Conservation (phyloP, 495 filamentous ascomycete species). For the Achaetomiella virescens region DNA sequence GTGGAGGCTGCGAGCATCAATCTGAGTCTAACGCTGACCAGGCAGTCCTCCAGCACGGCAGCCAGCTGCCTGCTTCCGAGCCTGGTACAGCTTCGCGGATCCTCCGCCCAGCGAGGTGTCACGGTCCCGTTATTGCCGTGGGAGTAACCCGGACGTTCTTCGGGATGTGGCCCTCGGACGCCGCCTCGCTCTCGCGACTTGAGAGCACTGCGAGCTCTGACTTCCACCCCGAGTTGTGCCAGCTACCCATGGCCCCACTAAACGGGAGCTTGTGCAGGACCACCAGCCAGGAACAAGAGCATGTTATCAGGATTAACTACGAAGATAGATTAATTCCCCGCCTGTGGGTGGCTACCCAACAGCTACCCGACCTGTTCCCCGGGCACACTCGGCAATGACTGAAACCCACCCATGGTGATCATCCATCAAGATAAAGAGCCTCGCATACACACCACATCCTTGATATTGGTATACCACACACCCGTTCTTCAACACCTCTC, state of each 20-base stretch:
- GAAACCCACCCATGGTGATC: conserved; percentile 1
- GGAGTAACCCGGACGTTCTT: not conserved
- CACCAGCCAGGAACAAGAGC: conserved; percentile 10
- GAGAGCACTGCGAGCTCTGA: not conserved
- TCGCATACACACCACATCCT: conserved; percentile 3
- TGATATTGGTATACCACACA: not conserved
- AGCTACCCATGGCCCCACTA: too few relatives aligned
- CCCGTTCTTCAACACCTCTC: not conserved
- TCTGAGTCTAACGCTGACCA: too few relatives aligned
- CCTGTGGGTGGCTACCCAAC: conserved; percentile 5
- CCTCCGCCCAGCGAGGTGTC: not conserved
- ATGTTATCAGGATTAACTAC: not conserved
- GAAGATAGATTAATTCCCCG: conserved; percentile 11
- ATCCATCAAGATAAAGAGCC: conserved; percentile 7
- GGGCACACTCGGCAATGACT: conserved; percentile 13
- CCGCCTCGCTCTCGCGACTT: not conserved
- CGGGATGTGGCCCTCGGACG: not conserved
- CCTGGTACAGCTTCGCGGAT: not conserved
- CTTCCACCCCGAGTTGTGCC: not conserved
- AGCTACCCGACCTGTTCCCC: conserved; percentile 6
- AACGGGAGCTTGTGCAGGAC: conserved; percentile 11
- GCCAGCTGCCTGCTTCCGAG: not conserved
- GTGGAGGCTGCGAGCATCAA: not conserved
- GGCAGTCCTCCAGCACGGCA: too few relatives aligned
- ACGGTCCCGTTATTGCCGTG: not conserved